Base-by-base conservation (phyloP, 1,139 yeast genomes). In the Kluyveromyces sp. region DNA sequence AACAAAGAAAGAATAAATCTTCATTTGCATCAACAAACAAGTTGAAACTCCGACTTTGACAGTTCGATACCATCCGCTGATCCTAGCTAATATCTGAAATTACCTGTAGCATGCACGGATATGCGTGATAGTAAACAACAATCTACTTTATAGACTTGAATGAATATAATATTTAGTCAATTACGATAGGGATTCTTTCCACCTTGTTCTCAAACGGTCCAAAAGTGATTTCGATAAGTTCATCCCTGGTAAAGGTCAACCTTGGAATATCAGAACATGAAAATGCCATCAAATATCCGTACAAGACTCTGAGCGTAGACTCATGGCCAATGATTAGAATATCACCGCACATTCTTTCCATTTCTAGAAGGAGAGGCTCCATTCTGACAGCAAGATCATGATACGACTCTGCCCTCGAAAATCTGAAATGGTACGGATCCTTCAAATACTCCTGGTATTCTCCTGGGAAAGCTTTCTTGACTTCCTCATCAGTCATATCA, bases 371-470 rank as follows among this genome's bases (percentile, higher is more conserved):
- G 49, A 92, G 71, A 0, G 98, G 96, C 64, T 94, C 98, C 65
- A 94, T 78, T 54, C 95, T 80, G 36, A 92, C 83, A 0, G 98
- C 97, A 46, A 94, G 73, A 63, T 92, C 98, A 64, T 92, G 98
- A 61, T 88, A 92, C 45, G 94, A 85, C 65, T 92, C 99, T 0
- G 95, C 87, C 44, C 97, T 73, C 6, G 96, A 87, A 61, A 78
- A 92, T 47, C 98, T 73, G 62, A 84, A 92, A 63, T 92, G 96
- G 60, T 92, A 94, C 2, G 96, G 96, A 61, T 89, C 96, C 49
- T 71, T 68, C 44, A 67, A 49, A 58, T 79, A 85, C 54, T 76
- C 80, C 46, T 70, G 73, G 58, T 74, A 84, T 53, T 88, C 96
- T 2, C 69, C 73, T 0, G 95, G 94, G 57, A 69, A 86, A 51